Conservation (phyloP, 768 basidiomycete genomes). For the Pleurotus citrinopileatus region DNA sequence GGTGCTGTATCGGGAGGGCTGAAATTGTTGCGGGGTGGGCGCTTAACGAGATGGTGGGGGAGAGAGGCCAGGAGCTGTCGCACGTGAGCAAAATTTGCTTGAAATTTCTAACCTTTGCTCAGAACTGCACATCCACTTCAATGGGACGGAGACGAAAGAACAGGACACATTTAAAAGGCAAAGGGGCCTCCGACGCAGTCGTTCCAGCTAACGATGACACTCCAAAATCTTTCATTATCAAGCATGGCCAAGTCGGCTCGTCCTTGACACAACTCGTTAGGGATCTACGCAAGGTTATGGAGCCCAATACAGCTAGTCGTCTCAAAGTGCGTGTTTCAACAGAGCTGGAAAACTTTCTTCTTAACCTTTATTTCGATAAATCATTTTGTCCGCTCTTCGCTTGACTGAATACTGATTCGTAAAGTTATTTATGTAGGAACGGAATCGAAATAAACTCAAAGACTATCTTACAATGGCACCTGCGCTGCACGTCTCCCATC, state of each 20-base stretch:
- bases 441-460: conserved; percentile 84
- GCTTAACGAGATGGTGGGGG: no score
- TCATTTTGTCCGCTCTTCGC: neutral
- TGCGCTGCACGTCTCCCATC: conserved; percentile 85
- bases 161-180: conserved; percentile 76
- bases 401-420: neutral
- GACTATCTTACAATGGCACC: conserved; percentile 94
- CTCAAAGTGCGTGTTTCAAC: conserved; percentile 57
- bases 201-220: conserved; percentile 26
- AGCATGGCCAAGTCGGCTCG: conserved; percentile 89
- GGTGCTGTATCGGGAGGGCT: no score
- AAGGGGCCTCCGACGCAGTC: conserved; percentile 30
- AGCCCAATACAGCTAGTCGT: conserved; percentile 94
- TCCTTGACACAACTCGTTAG: conserved; percentile 87
- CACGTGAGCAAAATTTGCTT: neutral
- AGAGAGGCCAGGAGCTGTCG: neutral
- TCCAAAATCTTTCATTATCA: conserved; percentile 96
- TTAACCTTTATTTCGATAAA: no score
- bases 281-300: conserved; percentile 94
- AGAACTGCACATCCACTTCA: neutral
- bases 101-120: neutral
- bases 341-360: no score
- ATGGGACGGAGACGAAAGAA: conserved; percentile 81
- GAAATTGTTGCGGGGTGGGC: no score
- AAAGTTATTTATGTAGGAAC: conserved; percentile 57